A percentile compares a stretch with the other conserved stretches of the same genome.
These are phyloP conservation scores for Leccinum disarticulatum DNA, from an alignment of 768 basidiomycete species.

Conservation along the genomic window DNA sequence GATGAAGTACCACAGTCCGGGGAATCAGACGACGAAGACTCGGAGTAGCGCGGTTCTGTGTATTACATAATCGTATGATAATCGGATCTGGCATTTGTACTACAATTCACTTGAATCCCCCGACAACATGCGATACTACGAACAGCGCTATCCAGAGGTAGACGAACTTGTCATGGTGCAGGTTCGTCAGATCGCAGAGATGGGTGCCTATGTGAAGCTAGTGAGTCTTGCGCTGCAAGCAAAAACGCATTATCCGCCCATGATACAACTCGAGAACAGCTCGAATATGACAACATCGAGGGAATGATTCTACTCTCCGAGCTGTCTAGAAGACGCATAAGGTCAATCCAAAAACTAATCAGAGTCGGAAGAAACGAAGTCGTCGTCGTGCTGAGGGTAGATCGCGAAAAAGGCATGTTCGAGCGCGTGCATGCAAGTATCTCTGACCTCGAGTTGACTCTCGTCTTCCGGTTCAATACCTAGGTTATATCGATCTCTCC, in stretches of 20 bases:
- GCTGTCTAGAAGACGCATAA: constrained; percentile 91
- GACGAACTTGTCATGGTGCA: constrained; percentile 99
- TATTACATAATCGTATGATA: neutral
- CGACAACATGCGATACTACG: constrained; percentile 80
- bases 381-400: constrained; percentile 95
- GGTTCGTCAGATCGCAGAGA: constrained; percentile 98
- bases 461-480: neutral
- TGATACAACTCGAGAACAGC: constrained; percentile 42
- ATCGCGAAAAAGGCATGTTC: constrained; percentile 92
- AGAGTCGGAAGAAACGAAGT: constrained; percentile 97
- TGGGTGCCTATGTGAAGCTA: constrained; percentile 99
- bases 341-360: constrained; percentile 97
- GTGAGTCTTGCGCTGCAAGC: constrained; percentile 47
- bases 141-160: constrained; percentile 91
- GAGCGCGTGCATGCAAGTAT: neutral
- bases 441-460: neutral
- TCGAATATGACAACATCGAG: constrained; percentile 98
- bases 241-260: neutral
- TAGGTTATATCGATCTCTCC: constrained; percentile 98
- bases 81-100: neutral
- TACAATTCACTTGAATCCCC: neutral
- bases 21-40: neutral
- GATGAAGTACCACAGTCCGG: constrained; percentile 17
- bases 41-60: neutral
- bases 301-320: constrained; percentile 99